These are phyloP conservation scores for Arthrinium puccinioides DNA, from an alignment of 2,329 filamentous ascomycete species.

Conservation along the genomic window DNA sequence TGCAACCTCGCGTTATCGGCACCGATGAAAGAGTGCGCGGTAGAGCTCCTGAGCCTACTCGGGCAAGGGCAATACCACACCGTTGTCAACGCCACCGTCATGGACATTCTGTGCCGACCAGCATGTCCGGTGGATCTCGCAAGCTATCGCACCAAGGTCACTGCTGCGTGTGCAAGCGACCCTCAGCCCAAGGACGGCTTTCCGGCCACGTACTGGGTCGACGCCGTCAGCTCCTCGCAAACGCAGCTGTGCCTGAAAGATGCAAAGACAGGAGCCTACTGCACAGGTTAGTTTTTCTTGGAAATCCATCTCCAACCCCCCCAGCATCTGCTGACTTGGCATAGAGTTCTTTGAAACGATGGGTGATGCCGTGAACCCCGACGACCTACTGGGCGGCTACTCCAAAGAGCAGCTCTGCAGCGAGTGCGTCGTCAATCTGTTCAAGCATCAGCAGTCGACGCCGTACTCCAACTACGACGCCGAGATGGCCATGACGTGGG, in stretches of 20 bases:
- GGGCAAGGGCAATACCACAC: too few species aligned
- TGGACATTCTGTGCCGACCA: too few species aligned
- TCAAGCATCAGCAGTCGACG: neutral
- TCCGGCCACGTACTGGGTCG: neutral
- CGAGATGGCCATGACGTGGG: neutral
- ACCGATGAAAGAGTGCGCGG: too few species aligned
- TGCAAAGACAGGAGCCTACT: neutral
- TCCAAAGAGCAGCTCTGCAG: neutral
- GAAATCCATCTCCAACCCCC: too few species aligned
- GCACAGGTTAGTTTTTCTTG: too few species aligned
- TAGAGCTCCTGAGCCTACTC: too few species aligned
- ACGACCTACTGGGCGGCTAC: neutral
- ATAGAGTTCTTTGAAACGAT: too few species aligned
- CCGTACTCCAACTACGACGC: neutral
- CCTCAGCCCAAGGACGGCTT: neutral
- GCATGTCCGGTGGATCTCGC: neutral
- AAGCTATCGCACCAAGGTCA: neutral
- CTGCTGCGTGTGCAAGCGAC: neutral
- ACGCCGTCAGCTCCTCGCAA: neutral
- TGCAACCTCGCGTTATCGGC: too few species aligned
- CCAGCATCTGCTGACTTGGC: too few species aligned
- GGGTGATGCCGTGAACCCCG: neutral
- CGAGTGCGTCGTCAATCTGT: neutral
- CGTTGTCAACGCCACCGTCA: too few species aligned
- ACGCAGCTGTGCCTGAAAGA: neutral